Base-by-base conservation (phyloP, 768 basidiomycete genomes). In the Boletus rubroflammeus region DNA sequence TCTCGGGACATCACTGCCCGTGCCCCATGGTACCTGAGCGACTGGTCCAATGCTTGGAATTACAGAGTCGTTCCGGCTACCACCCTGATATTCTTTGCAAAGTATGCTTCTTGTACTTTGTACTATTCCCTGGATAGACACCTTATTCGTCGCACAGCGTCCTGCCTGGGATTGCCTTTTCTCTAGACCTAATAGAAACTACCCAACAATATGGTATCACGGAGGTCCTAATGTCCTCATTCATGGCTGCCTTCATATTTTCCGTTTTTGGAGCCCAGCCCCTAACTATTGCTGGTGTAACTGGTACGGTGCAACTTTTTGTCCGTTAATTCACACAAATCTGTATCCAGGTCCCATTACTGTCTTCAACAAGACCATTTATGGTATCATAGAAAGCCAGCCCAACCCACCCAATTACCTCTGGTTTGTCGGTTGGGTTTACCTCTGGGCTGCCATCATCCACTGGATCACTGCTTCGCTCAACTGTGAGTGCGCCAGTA, bases 21-120 rank as follows among this genome's bases (percentile, higher is more conserved):
- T 39, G 73, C 76, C 1, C 92, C 93, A 1, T 94, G 82, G 77
- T 98, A 96, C 67, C 54, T 76, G 32, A 86, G 82, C 51, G 93
- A 97, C 72, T 98, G 94, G 94, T 82, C 76, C 10, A 91, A 95
- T 67, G 93, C 89, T 6, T 93, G 88, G 84, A 91, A 91, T 66
- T 96, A 96, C 70, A 78, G 95, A 47, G 91, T 96, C 7, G 63
- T 95, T 6, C 93, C 93, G 6, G 87, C 93, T 0, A 91, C 91
- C 6, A 83, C 86, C 31, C 77, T 94, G 29, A 90, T 93, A 57
- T 90, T 90, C 68, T 92, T 91, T 63, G 82, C 90, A 56, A 92
- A 91, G 87, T 90, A 66, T 51, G 82, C 71, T 34, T 52, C 44
- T 48, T 31, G 9, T 49, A 19, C n/a, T 23, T 14, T 28, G 3